Base-by-base conservation (phyloP, 148 eudicot genomes). In the Mesembryanthemum crystallinum region DNA sequence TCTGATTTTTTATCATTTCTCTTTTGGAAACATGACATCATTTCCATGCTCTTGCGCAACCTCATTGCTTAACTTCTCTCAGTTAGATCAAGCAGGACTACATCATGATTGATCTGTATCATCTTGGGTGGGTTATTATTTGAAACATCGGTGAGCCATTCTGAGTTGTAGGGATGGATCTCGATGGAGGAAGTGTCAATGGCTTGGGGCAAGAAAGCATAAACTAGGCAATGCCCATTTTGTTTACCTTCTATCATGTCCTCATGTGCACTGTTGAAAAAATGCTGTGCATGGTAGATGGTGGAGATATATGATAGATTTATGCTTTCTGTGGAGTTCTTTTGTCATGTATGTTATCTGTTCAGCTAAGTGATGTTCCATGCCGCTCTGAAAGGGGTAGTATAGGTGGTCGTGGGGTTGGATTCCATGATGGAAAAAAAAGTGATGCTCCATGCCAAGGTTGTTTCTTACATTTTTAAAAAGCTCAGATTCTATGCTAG, bases 101-200 rank as follows among this genome's bases (percentile, higher is more conserved):
- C 18, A 3, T 43, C 49, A 43, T 67, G 30, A 11, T 43, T 67
- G 71, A 24, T 43, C 15, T 15, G 18, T 67, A 13, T 67, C 71
- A 67, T 42, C 54, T 67, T 24, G 54, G 21, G 49, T 66, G 21
- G 29, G 49, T 67, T 24, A 27, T 67, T 23, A 54, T 67, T 67
- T 67, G 71, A 8, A 24, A 24, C 13, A 23, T 43, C 32, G n/a
- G 52, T 24, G 32, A 42, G 54, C 54, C 21, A 49, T 67, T 49
- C 42, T 24, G 27, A 67, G 30, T 5, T 18, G 8, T 1, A 8
- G 15, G 20, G 42, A 2, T 0, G 39, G 28, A 9, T 4, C 20
- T 66, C 49, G 3, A n/a, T 23, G 8, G 21, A 7, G 51, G 69
- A 37, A n/a, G 58, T 52, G 3, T 1, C 6, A 20, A 1, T 52